Base-by-base conservation (phyloP, 805 yeast species). In the Metschnikowia kunwiensis region DNA sequence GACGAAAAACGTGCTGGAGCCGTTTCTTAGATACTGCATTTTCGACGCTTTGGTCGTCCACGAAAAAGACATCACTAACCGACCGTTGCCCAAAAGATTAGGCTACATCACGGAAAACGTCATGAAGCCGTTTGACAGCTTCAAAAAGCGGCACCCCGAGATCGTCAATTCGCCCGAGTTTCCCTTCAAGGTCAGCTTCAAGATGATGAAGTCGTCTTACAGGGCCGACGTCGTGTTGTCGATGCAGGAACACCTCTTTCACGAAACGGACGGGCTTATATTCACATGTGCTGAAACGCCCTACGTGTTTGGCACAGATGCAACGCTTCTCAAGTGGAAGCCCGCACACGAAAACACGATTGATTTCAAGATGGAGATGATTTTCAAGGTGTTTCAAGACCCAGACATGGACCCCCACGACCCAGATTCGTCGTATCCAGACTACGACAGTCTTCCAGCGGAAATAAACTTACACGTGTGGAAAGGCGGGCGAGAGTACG, bases 341-440 rank as follows among this genome's bases (percentile, higher is more conserved):
- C 97, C 98, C 2, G 86, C 95, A 9, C 86, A 86, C 44, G 98
- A 91, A 59, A 94, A 93, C 51, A 83, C 97, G 0, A 77, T 94
- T 28, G 99, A 93, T 61, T 93, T 86, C 61, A 80, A 80, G 55
- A 60, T 93, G 42, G 70, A 71, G 22, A 59, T 87, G 40, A 72
- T 72, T 23, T 85, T 86, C 50, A 77, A 79, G 12, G 49, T 60
- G 7, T 78, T 49, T 49, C 72, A 72, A 30, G 91, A 84, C 55
- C 75, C 75, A 5, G 85, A 80, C 37, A 63, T 82, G 51, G 79
- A 78, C 27, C 76, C 77, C 27, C 76, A 78, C 43, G 82, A 80
- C 55, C 80, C 84, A 1, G 80, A 76, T 42, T 74, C 84, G 40
- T 77, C 83, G 39, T 88, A 87, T 54, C 71, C 70, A 13, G 87